Evolutionary conservation across 73 alveolate species (phyloP).

Genomic region (Effrenium voratum): DNA sequence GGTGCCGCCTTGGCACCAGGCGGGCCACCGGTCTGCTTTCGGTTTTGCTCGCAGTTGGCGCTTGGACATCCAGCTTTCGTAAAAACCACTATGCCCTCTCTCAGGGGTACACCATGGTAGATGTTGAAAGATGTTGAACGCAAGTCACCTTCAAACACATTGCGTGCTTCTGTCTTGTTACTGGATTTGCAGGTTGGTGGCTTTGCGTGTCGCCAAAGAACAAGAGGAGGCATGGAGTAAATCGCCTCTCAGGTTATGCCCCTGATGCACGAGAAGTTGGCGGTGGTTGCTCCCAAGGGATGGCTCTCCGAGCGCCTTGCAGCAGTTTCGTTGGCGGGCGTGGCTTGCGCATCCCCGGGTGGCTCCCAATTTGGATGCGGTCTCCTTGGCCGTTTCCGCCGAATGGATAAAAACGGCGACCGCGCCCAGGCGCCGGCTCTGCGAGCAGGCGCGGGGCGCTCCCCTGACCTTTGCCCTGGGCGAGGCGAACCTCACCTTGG

Average conservation of each 20-base stretch:
- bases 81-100: too few species aligned
- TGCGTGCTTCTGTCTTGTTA: too few species aligned
- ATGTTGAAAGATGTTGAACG: too few species aligned
- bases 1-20: too few species aligned
- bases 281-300: conserved; percentile 57
- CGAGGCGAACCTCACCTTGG: conserved; percentile 28
- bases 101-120: too few species aligned
- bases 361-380: not conserved
- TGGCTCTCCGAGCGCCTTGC: conserved; percentile 68
- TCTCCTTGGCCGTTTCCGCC: not conserved
- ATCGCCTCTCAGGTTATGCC: conserved; percentile 65
- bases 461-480: conserved; percentile 60
- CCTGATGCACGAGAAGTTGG: conserved; percentile 41
- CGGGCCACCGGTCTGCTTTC: too few species aligned
- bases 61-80: too few species aligned
- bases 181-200: too few species aligned
- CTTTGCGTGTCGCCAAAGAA: too few species aligned
- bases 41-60: too few species aligned
- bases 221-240: too few species aligned
- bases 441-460: conserved; percentile 48
- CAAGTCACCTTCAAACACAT: too few species aligned
- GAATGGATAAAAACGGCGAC: not conserved
- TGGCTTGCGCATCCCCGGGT: not conserved
- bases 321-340: not conserved
- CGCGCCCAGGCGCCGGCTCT: conserved; percentile 40